Evolutionary conservation across 805 yeast species (phyloP).

Genomic region (Ogataea zsoltii): DNA sequence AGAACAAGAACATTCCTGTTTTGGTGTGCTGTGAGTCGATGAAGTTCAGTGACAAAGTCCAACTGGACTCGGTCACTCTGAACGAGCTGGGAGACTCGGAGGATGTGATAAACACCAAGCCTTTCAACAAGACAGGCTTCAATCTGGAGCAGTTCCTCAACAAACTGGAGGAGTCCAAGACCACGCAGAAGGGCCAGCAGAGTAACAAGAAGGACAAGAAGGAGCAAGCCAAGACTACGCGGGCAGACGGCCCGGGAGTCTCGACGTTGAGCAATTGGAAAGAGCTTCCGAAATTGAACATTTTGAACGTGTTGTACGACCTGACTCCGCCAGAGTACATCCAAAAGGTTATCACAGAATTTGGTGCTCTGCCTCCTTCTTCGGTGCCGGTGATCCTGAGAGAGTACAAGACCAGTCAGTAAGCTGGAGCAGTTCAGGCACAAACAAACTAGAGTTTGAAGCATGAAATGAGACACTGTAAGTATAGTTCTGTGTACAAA

Average conservation of each 20-base stretch:
- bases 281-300: slow-evolving; percentile 59
- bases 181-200: slow-evolving; percentile 15
- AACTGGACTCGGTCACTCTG: slow-evolving; percentile 90
- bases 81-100: slow-evolving; percentile 87
- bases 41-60: slow-evolving; percentile 93
- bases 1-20: slow-evolving; percentile 87
- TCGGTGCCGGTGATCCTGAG: slow-evolving; percentile 95
- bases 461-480: no score
- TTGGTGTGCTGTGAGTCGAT: slow-evolving; percentile 93
- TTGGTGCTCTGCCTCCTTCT: slow-evolving; percentile 96
- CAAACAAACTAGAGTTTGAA: no score
- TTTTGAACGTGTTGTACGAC: slow-evolving; percentile 87
- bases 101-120: slow-evolving; percentile 60
- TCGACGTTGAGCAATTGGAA: slow-evolving; percentile 64
- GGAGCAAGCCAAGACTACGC: slow-evolving; percentile 20
- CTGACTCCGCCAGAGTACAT: slow-evolving; percentile 92
- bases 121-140: slow-evolving; percentile 58
- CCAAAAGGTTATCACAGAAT: slow-evolving; percentile 92
- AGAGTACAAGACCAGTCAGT: slow-evolving; percentile 68
- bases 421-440: not conserved
- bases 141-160: slow-evolving; percentile 64
- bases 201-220: slow-evolving; percentile 27
- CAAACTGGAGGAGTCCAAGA: slow-evolving; percentile 37
- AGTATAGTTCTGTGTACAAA: no score
- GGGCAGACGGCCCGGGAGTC: slow-evolving; percentile 29